phyloP scores from a whole-genome alignment of 371 early-diverging fungal species.

The Globomyces sp. region DNA sequence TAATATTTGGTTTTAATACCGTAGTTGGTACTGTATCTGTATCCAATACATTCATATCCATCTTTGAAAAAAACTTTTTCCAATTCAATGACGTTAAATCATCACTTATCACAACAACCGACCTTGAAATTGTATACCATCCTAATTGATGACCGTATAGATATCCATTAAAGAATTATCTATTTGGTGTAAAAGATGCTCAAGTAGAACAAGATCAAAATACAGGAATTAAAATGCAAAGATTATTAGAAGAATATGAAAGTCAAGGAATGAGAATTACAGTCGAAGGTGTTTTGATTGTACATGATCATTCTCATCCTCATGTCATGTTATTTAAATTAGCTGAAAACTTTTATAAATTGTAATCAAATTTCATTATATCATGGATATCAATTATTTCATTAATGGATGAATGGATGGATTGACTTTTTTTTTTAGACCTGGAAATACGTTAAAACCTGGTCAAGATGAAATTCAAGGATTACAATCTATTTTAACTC shows the following conservation, averaged over 20 bases:
- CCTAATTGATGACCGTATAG: no score
- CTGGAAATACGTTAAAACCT: constrained; percentile 70
- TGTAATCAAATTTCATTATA: neutral
- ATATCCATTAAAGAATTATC: constrained; percentile 48
- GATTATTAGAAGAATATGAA: constrained; percentile 66
- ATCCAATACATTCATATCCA: no score
- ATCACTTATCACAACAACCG: no score
- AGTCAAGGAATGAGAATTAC: constrained; percentile 65
- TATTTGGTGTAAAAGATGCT: constrained; percentile 72
- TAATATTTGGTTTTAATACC: no score
- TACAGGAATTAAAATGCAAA: constrained; percentile 60
- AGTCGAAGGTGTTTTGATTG: constrained; percentile 74
- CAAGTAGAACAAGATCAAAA: constrained; percentile 75
- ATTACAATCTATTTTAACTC: constrained; percentile 51
- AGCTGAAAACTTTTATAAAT: constrained; percentile 71
- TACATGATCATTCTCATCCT: constrained; percentile 81
- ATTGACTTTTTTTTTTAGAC: constrained; percentile 41
- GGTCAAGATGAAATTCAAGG: constrained; percentile 73
- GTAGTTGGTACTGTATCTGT: no score
- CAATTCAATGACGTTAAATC: no score
- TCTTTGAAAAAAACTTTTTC: no score
- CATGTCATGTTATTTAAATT: constrained; percentile 78
- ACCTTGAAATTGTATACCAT: no score
- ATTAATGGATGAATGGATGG: constrained; percentile 7
- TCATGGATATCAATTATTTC: constrained; percentile 7